These are phyloP conservation scores for Shiraia sp. DNA, from an alignment of 2,329 filamentous ascomycete genomes.

Conservation along the genomic window DNA sequence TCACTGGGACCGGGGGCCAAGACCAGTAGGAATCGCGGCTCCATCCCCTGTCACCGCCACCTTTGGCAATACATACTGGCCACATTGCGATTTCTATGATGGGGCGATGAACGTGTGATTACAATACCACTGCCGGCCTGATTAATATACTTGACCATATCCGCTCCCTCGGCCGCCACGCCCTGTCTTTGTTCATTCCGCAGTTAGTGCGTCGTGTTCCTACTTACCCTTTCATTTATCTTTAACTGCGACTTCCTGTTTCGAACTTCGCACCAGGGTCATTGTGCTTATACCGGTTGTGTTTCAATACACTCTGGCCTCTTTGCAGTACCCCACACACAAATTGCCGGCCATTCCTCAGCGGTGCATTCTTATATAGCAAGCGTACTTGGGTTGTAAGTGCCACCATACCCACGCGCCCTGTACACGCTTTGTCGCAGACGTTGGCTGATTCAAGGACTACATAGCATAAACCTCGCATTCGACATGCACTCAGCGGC, in stretches of 20 bases:
- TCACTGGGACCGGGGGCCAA: constrained; percentile 16
- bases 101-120: constrained; percentile 41
- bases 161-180: constrained; percentile 13
- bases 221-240: constrained; percentile 28
- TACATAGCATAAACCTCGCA: neutral
- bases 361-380: constrained; percentile 28
- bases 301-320: constrained; percentile 44
- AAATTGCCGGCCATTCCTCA: constrained; percentile 22
- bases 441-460: constrained; percentile 41
- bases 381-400: constrained; percentile 19
- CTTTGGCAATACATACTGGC: constrained; percentile 28
- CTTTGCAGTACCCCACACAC: constrained; percentile 34
- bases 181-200: constrained; percentile 14
- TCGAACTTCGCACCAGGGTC: constrained; percentile 17
- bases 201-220: constrained; percentile 13
- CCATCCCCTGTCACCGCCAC: constrained; percentile 25
- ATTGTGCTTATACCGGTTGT: constrained; percentile 20
- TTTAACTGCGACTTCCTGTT: constrained; percentile 23
- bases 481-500: constrained; percentile 57
- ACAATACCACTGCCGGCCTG: constrained; percentile 19
- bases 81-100: constrained; percentile 35
- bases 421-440: constrained; percentile 24
- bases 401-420: constrained; percentile 14
- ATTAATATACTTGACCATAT: constrained; percentile 23
- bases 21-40: constrained; percentile 13